Base-by-base conservation (phyloP, 1,284 basidiomycete genomes). In the Puccinia novopanici region DNA sequence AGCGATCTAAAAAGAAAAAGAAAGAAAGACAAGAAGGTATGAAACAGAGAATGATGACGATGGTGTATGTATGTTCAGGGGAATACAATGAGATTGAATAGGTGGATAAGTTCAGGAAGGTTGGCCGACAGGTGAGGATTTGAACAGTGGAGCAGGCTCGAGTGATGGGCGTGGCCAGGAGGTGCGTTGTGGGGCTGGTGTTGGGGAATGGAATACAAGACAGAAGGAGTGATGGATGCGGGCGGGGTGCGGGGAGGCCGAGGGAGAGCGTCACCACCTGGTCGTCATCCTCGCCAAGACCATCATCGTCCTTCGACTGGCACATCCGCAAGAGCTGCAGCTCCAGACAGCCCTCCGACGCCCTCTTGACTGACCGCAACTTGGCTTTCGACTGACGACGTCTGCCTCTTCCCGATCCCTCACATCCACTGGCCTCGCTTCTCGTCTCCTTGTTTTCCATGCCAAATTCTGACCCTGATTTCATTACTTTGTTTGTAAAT, bases 371-470 rank as follows among this genome's bases (percentile, higher is more conserved):
- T 13, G 57, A 9, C 27, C 34, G 27, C 8, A 13, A 27, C 57
- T 17, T 27, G 27, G 27, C 27, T 59, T 59, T 59, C 10, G 24
- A 13, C 27, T 27, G 15, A 13, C 57, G 27, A 17, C 57, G 27
- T 15, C 57, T 27, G 6, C 27, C 57, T 30, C 57, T 59, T 59
- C 15, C 34, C 27, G 10, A 12, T 17, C 8, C 57, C 27, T 59
- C 57, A 59, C 57, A 9, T 59, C 57, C 57, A 30, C 57, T 34
- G 17, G 27, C 27, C 57, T 24, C 6, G 57, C n/a, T 24, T 30
- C 34, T 59, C 27, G 27, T 30, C n/a, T 59, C 57, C 57, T 59
- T 59, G 27, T 34, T 59, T 27, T 59, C 57, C 57, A 30, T 59
- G 27, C 34, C 57, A 27, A 30, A 24, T 59, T 59, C 57, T 59